Evolutionary conservation across 768 basidiomycete species (phyloP).

Genomic region (Amanita subjunquillea): DNA sequence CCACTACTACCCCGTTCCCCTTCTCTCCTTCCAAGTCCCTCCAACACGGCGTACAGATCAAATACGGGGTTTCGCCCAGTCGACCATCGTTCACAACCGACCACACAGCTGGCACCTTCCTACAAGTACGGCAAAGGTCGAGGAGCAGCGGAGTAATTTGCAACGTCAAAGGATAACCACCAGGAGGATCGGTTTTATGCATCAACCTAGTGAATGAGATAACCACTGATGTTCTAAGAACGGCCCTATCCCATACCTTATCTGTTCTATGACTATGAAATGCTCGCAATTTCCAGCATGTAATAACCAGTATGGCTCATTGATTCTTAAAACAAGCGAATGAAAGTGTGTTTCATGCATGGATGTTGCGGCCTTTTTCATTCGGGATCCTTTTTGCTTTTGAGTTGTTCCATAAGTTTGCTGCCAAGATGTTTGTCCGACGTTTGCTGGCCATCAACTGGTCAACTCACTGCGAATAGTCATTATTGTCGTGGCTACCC

Average conservation of each 20-base stretch:
- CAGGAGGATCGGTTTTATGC: slow-evolving; percentile 43
- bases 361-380: slow-evolving; percentile 29
- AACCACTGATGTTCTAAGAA: not conserved
- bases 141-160: slow-evolving; percentile 53
- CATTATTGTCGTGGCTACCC: slow-evolving; percentile 32
- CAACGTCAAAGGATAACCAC: slow-evolving; percentile 58
- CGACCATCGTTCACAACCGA: slow-evolving; percentile 64
- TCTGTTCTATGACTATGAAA: slow-evolving; percentile 61
- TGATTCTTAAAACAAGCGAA: slow-evolving; percentile 48
- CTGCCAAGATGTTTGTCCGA: slow-evolving; percentile 19
- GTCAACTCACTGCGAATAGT: slow-evolving; percentile 43
- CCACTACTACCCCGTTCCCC: slow-evolving; percentile 35
- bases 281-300: slow-evolving; percentile 81
- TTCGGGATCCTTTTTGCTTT: slow-evolving; percentile 15
- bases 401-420: slow-evolving; percentile 32
- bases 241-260: slow-evolving; percentile 36
- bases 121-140: slow-evolving; percentile 59
- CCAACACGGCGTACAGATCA: slow-evolving; percentile 72
- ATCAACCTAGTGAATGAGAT: slow-evolving; percentile 32
- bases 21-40: slow-evolving; percentile 48
- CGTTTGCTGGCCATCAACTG: not conserved
- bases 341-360: slow-evolving; percentile 40
- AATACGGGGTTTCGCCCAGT: slow-evolving; percentile 68
- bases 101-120: slow-evolving; percentile 58
- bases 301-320: slow-evolving; percentile 75